Evolutionary conservation across 164 flowering plant species (phyloP), one percentile per base, ranked within the genome.

Genomic region (Warburgia ugandensis): DNA sequence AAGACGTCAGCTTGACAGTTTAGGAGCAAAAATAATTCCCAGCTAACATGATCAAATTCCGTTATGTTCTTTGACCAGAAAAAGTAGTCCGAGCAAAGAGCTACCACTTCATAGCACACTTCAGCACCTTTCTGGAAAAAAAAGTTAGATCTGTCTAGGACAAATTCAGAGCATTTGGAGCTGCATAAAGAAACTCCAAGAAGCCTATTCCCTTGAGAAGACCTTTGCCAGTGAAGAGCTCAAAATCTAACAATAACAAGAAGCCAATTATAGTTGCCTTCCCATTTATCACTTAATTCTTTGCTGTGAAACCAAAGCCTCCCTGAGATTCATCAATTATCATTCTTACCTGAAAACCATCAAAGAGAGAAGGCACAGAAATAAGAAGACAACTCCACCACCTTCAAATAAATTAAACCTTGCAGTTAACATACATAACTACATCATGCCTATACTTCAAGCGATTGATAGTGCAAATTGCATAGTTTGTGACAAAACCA

Each of bases 161-260:
- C 49, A 55, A 58, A 50, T 73, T 71, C 60, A 84, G 69, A 58
- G 75, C 81, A 48, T 71, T 63, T 29, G 87, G 52, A 48, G 56
- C 70, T 35, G 80, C 49, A 45, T 91, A 91, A 40, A 86, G 58
- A 52, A 91, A 91, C 70, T 86, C 96, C 77, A 91, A 73, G 83
- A 91, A 86, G 14, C 97, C 97, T 0, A 87, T 91, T 67, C 94
- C 97, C 65, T 78, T 83, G 22, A 86, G 84, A 49, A 91, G 78
- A 31, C 97, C 97, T 71, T 83, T 79, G 37, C 97, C 96, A 35
- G 97, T 91, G 65, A 91, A 65, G 52, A 91, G 94, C 60, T 91
- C 97, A 67, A 91, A 79, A 81, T 84, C 96, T 59, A 91, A 56
- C 64, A 84, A 56, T 61, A 86, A 48, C 11, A 91, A 62, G 74